These are phyloP conservation scores for Scleromitrula shiraiana DNA, from an alignment of 2,329 filamentous ascomycete species.

Conservation along the genomic window DNA sequence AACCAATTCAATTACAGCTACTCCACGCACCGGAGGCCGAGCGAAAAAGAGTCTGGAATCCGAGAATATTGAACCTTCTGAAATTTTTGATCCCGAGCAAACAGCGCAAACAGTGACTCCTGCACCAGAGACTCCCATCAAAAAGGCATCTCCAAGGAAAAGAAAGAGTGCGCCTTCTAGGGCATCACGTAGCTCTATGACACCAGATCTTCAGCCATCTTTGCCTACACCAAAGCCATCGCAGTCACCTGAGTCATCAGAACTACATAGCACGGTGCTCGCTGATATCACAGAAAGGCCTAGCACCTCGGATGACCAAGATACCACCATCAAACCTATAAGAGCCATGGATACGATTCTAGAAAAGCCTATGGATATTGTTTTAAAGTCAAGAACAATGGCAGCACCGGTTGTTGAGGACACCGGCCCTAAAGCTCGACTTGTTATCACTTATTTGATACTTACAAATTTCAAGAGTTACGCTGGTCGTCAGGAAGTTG, in stretches of 20 bases:
- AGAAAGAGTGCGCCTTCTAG: slow-evolving; percentile 50
- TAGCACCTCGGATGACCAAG: slow-evolving; percentile 39
- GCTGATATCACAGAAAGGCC: slow-evolving; percentile 64
- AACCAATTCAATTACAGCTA: slow-evolving; percentile 22
- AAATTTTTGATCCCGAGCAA: slow-evolving; percentile 50
- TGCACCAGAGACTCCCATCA: slow-evolving; percentile 46
- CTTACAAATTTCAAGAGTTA: slow-evolving; percentile 99
- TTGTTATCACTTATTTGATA: slow-evolving; percentile 86
- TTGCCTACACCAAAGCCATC: slow-evolving; percentile 47
- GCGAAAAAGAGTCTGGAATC: slow-evolving; percentile 35
- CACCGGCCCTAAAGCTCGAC: slow-evolving; percentile 69
- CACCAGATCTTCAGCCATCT: slow-evolving; percentile 28
- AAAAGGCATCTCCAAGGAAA: slow-evolving; percentile 54
- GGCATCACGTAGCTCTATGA: slow-evolving; percentile 25
- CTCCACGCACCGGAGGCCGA: slow-evolving; percentile 31
- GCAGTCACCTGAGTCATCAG: slow-evolving; percentile 46
- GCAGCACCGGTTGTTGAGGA: slow-evolving; percentile 63
- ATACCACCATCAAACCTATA: slow-evolving; percentile 57
- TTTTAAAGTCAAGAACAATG: slow-evolving; percentile 74
- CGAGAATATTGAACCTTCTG: slow-evolving; percentile 48
- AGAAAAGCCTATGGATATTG: slow-evolving; percentile 89
- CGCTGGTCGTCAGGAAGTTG: slow-evolving; percentile 87
- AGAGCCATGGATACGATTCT: slow-evolving; percentile 69
- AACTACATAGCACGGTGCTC: slow-evolving; percentile 50
- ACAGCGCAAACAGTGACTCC: slow-evolving; percentile 39